Percentiles rank a stretch among this genome's conserved stretches.
Conservation (phyloP, 352 stramenopile genomes). For the Globisporangium apiculatum region DNA sequence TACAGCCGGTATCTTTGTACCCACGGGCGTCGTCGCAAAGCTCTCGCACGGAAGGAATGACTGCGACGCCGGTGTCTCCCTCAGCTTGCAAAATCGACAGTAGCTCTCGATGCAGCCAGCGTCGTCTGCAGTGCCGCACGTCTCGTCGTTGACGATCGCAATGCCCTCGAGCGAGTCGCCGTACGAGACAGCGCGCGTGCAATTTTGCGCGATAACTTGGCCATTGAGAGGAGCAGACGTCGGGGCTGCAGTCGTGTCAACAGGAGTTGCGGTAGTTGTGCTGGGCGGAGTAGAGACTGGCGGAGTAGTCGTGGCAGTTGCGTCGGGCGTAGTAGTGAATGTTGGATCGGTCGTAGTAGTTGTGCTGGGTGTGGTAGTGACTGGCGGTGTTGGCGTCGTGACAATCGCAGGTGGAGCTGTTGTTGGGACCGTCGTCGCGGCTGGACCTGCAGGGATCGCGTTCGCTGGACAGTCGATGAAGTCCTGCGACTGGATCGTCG, state of each 20-base stretch:
- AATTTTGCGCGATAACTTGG: slow-evolving; percentile 2
- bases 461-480: slow-evolving; percentile 7
- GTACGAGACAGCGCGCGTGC: neutral
- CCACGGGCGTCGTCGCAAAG: slow-evolving; percentile 4
- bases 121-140: neutral
- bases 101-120: slow-evolving; percentile 1
- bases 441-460: neutral
- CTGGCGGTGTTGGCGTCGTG: neutral
- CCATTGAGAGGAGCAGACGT: neutral
- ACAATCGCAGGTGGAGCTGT: neutral
- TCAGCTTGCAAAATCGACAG: slow-evolving; percentile 13
- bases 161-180: slow-evolving; percentile 7
- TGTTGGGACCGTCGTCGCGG: neutral
- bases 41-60: slow-evolving; percentile 2
- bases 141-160: slow-evolving; percentile 5
- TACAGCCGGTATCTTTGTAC: neutral
- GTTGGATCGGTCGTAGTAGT: too few relatives aligned
- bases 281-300: neutral
- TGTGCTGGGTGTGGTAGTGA: neutral
- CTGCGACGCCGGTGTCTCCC: slow-evolving; percentile 4
- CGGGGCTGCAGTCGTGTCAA: neutral
- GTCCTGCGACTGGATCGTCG: slow-evolving; percentile 4
- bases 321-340: neutral
- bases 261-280: neutral
- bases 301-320: neutral